A percentile compares a stretch with the other conserved stretches of the same genome.
Conservation (phyloP, 1,284 basidiomycete species). For the Trametes pubescens region DNA sequence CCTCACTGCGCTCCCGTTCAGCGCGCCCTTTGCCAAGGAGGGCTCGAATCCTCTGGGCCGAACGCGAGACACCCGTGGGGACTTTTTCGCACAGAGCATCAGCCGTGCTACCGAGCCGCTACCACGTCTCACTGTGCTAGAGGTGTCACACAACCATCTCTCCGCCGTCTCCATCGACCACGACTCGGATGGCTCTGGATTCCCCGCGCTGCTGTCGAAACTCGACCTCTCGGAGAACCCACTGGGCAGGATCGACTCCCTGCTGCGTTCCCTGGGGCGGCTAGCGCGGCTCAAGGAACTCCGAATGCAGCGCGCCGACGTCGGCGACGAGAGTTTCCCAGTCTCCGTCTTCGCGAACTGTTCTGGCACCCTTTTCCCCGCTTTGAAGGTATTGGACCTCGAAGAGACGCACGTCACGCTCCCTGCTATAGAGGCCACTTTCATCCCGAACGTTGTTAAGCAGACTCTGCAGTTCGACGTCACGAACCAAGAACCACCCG, state of each 20-base stretch:
- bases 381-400: constrained; percentile 65
- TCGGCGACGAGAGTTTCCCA: constrained; percentile 67
- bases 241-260: constrained; percentile 41
- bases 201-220: constrained; percentile 44
- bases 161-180: constrained; percentile 60
- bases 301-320: constrained; percentile 59
- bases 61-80: constrained; percentile 43
- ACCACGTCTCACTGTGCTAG: constrained; percentile 64
- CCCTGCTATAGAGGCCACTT: constrained; percentile 52
- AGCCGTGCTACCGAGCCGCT: constrained; percentile 67
- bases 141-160: constrained; percentile 73
- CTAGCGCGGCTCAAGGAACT: constrained; percentile 67
- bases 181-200: constrained; percentile 43
- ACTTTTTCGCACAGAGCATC: constrained; percentile 70
- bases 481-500: constrained; percentile 58
- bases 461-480: constrained; percentile 62
- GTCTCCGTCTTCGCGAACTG: constrained; percentile 48
- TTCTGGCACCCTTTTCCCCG: constrained; percentile 51
- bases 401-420: constrained; percentile 66
- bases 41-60: constrained; percentile 35
- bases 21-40: constrained; percentile 55
- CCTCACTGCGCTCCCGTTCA: constrained; percentile 66
- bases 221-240: constrained; percentile 53
- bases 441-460: constrained; percentile 45
- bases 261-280: constrained; percentile 56